These are phyloP conservation scores for Coemansia sp. DNA, from an alignment of 192 early-diverging fungal species.

Conservation along the genomic window DNA sequence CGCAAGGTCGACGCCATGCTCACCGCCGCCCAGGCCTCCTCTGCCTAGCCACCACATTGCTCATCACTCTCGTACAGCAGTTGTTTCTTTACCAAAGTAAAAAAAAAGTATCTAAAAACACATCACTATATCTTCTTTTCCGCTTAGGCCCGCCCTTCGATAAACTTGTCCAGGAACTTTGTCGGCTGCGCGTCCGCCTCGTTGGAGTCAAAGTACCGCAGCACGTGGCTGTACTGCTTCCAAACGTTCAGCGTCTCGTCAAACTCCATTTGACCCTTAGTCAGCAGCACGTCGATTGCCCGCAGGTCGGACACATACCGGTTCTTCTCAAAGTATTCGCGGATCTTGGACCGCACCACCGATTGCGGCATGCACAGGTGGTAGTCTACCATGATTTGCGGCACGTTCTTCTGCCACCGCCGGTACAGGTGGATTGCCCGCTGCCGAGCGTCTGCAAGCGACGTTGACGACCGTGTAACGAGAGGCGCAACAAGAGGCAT, in stretches of 20 bases:
- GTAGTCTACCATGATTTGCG: slow-evolving; percentile 69
- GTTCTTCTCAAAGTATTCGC: slow-evolving; percentile 87
- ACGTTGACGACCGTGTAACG: slow-evolving; percentile 54
- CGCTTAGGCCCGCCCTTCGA: slow-evolving; percentile 56
- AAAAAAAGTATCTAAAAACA: background rate
- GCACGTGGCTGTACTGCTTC: slow-evolving; percentile 87
- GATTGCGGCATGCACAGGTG: slow-evolving; percentile 71
- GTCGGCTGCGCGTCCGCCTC: slow-evolving; percentile 66
- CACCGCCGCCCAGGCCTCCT: background rate
- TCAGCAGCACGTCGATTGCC: slow-evolving; percentile 78
- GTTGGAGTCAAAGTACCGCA: slow-evolving; percentile 82
- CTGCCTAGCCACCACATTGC: no score
- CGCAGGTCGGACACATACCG: slow-evolving; percentile 71
- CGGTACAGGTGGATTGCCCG: slow-evolving; percentile 69
- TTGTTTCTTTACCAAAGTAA: no score
- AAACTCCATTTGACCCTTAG: slow-evolving; percentile 84
- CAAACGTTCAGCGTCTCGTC: slow-evolving; percentile 90
- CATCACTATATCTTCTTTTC: background rate
- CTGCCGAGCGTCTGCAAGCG: slow-evolving; percentile 60
- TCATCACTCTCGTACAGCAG: no score
- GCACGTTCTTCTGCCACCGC: slow-evolving; percentile 62
- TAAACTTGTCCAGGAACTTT: slow-evolving; percentile 79
- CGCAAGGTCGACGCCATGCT: slow-evolving; percentile 60
- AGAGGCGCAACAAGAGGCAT: slow-evolving; percentile 49
- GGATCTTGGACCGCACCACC: slow-evolving; percentile 75